These are phyloP conservation scores for Syzygium syzygioides DNA, from an alignment of 441 rosid genomes.

Conservation along the genomic window DNA sequence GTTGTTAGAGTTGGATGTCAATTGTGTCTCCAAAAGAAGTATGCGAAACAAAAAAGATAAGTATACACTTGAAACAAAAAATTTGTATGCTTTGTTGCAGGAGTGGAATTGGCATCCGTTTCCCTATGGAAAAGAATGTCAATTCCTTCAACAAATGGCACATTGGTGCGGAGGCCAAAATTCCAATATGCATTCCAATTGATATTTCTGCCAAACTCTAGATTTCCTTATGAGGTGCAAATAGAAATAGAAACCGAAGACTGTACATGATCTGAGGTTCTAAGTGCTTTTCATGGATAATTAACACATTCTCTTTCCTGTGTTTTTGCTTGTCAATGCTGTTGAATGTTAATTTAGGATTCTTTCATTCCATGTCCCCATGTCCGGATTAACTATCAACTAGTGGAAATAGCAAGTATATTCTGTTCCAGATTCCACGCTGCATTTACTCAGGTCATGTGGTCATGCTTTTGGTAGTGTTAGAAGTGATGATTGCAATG, in stretches of 20 bases:
- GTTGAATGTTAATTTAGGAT: background rate
- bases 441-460: background rate
- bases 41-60: background rate
- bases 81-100: background rate
- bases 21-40: background rate
- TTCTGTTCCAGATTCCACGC: background rate
- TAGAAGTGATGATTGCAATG: constrained; percentile 53
- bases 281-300: background rate
- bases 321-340: background rate
- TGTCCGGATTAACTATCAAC: background rate
- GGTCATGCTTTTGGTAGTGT: constrained; percentile 21
- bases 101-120: background rate
- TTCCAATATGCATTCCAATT: background rate
- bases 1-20: background rate
- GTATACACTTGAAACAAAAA: background rate
- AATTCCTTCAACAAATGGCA: background rate
- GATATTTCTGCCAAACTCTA: accelerated
- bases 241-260: background rate
- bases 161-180: background rate
- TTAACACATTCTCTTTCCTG: background rate
- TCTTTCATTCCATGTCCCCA: background rate
- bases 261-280: background rate
- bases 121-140: background rate
- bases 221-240: background rate
- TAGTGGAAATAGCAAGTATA: background rate